These are phyloP conservation scores for Sedum album DNA, from an alignment of 164 flowering plant species.

Conservation along the genomic window DNA sequence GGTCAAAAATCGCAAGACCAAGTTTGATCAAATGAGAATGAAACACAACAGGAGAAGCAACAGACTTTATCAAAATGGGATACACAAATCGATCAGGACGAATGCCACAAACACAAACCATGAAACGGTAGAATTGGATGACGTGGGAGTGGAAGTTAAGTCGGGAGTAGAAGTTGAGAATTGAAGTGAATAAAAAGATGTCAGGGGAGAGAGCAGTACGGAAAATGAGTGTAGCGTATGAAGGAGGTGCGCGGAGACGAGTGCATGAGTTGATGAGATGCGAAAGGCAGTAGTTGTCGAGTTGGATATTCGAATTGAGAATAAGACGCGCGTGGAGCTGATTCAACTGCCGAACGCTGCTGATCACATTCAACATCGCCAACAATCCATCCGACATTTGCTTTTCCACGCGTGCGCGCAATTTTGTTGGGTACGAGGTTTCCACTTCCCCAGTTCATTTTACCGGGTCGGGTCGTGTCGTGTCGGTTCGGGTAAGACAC, in stretches of 20 bases:
- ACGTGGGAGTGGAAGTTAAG: slow-evolving; percentile 13
- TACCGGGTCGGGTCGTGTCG: no score
- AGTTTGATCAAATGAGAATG: slow-evolving; percentile 29
- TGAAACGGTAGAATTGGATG: slow-evolving; percentile 21
- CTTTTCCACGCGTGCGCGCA: neutral
- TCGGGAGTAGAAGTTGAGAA: slow-evolving; percentile 18
- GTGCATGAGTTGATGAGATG: slow-evolving; percentile 38
- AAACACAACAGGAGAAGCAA: slow-evolving; percentile 20
- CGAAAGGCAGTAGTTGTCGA: slow-evolving; percentile 32
- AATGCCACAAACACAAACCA: slow-evolving; percentile 11
- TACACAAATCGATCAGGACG: slow-evolving; percentile 21
- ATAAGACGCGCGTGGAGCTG: slow-evolving; percentile 52
- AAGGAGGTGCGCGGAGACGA: slow-evolving; percentile 34
- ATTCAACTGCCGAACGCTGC: slow-evolving; percentile 22
- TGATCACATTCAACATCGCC: neutral
- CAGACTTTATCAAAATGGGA: slow-evolving; percentile 28
- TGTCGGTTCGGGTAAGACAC: no score
- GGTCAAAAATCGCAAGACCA: slow-evolving; percentile 25
- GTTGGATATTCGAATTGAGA: slow-evolving; percentile 24
- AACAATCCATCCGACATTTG: neutral
- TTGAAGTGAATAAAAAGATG: slow-evolving; percentile 15
- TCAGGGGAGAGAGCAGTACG: slow-evolving; percentile 16
- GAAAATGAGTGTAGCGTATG: slow-evolving; percentile 26
- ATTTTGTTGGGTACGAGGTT: neutral
- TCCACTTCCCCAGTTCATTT: no score